Evolutionary conservation across 2,329 filamentous ascomycete genomes (phyloP).

Genomic region (Aspergillus sp.): DNA sequence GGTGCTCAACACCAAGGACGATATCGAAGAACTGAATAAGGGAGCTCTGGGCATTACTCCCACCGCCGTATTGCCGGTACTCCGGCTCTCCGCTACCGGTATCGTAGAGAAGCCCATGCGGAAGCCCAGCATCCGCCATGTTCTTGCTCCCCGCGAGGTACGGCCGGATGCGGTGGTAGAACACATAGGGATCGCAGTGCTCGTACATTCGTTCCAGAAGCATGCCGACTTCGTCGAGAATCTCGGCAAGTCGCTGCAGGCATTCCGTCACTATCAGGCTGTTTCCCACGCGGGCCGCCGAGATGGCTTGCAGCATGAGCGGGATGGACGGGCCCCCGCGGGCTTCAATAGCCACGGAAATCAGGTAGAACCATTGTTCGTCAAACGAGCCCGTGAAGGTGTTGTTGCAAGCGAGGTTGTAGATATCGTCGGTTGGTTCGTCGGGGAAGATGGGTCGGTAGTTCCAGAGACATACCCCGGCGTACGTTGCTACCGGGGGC

Average conservation of each 20-base stretch:
- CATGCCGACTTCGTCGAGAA: conserved; percentile 76
- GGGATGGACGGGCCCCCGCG: conserved; percentile 83
- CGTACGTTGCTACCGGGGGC: conserved; percentile 90
- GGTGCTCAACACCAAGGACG: conserved; percentile 82
- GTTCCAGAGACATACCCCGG: conserved; percentile 91
- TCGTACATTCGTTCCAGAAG: conserved; percentile 90
- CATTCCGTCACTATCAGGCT: conserved; percentile 69
- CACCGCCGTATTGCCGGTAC: conserved; percentile 85
- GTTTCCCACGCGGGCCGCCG: conserved; percentile 71
- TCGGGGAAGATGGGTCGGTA: conserved; percentile 86
- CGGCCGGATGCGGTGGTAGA: conserved; percentile 94
- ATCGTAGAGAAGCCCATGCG: conserved; percentile 83
- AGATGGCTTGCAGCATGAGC: conserved; percentile 83
- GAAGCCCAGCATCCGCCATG: conserved; percentile 90
- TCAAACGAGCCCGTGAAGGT: conserved; percentile 94
- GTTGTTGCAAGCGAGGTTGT: conserved; percentile 82
- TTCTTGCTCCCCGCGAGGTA: conserved; percentile 97
- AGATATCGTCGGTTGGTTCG: conserved; percentile 76
- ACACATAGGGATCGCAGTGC: conserved; percentile 87
- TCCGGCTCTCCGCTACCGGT: conserved; percentile 65
- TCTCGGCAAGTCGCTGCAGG: conserved; percentile 79
- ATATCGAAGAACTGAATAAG: conserved; percentile 98
- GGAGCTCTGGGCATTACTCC: conserved; percentile 95
- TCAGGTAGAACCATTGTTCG: conserved; percentile 97
- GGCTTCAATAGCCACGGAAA: conserved; percentile 93